Evolutionary conservation across 2,329 filamentous ascomycete species (phyloP).

Genomic region (Cladophialophora psammophila): DNA sequence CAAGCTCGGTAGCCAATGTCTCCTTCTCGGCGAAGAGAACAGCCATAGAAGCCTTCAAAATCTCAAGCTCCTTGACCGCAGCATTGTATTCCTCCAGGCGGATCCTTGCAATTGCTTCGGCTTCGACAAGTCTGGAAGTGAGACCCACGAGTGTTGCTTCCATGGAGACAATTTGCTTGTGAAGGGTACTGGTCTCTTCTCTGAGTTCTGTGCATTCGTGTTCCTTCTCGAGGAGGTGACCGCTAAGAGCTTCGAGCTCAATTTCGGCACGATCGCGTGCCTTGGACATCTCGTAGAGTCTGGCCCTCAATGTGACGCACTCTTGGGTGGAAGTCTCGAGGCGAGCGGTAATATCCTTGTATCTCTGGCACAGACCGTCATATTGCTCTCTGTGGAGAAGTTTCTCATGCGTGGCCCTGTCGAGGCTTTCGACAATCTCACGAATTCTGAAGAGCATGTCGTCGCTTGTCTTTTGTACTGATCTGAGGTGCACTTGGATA

Average conservation of each 20-base stretch:
- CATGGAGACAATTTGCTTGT: background rate
- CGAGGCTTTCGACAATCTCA: conserved; percentile 4
- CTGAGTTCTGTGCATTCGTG: conserved; percentile 1
- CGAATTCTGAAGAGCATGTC: conserved; percentile 2
- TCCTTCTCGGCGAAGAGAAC: conserved; percentile 2
- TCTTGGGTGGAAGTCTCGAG: background rate
- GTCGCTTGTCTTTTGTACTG: conserved; percentile 2
- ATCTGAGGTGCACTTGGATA: background rate
- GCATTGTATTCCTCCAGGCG: conserved; percentile 1
- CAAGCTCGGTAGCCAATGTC: background rate
- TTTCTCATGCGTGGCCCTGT: conserved; percentile 2
- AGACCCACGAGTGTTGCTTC: background rate
- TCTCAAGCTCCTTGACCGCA: background rate
- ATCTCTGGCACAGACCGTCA: conserved; percentile 3
- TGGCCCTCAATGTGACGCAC: conserved; percentile 1
- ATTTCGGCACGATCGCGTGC: conserved; percentile 3
- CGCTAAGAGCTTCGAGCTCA: background rate
- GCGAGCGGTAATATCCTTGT: background rate
- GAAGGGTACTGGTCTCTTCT: background rate
- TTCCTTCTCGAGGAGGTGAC: conserved; percentile 1
- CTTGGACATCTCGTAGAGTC: conserved; percentile 1
- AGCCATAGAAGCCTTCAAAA: background rate
- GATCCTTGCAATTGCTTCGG: background rate
- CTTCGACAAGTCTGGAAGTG: conserved; percentile 2
- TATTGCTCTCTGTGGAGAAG: conserved; percentile 3